Evolutionary conservation across 164 flowering plant genomes (phyloP).

Genomic region (Aristolochia californica): DNA sequence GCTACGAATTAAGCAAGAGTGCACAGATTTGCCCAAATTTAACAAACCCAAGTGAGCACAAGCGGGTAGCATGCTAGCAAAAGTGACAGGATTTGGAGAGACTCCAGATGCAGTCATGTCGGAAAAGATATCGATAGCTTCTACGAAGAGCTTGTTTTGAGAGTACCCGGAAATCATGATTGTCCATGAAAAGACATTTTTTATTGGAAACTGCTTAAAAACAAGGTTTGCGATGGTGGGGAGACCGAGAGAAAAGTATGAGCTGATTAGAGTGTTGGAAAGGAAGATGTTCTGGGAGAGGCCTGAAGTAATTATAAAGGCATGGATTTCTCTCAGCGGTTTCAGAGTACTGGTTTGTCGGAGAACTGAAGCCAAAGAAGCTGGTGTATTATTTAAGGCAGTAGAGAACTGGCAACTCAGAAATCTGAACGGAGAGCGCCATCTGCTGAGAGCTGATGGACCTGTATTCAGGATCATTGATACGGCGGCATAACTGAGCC

Average conservation of each 20-base stretch:
- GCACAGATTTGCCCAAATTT: too few relatives aligned
- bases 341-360: slow-evolving; percentile 13
- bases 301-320: slow-evolving; percentile 24
- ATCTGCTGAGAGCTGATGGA: too few relatives aligned
- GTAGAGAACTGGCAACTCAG: not conserved
- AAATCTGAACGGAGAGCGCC: not conserved
- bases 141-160: slow-evolving; percentile 12
- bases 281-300: slow-evolving; percentile 18
- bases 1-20: too few relatives aligned
- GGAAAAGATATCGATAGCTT: slow-evolving; percentile 19
- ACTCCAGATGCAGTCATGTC: slow-evolving; percentile 21
- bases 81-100: slow-evolving; percentile 24
- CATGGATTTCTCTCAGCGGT: slow-evolving; percentile 24
- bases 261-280: slow-evolving; percentile 25
- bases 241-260: slow-evolving; percentile 17
- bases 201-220: slow-evolving; percentile 12
- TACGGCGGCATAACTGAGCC: too few relatives aligned
- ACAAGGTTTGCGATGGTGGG: slow-evolving; percentile 11
- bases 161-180: slow-evolving; percentile 28
- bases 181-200: slow-evolving; percentile 37
- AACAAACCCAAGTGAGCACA: too few relatives aligned
- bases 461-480: too few relatives aligned
- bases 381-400: not conserved
- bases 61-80: too few relatives aligned
- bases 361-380: slow-evolving; percentile 18